These are phyloP conservation scores for Ormosia emarginata DNA, from an alignment of 306 rosid genomes.

Conservation along the genomic window DNA sequence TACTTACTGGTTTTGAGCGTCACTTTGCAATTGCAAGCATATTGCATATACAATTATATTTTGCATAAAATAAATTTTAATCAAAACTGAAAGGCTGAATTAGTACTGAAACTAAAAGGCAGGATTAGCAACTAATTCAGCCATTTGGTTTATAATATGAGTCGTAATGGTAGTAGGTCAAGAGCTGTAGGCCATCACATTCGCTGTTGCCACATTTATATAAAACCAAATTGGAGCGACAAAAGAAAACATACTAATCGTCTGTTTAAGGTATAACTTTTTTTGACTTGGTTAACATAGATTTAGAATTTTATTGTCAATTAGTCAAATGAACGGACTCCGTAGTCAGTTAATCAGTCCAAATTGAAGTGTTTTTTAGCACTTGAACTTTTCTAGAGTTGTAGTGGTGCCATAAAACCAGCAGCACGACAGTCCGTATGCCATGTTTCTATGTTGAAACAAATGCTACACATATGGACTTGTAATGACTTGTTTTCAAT, in stretches of 20 bases:
- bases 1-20: neutral
- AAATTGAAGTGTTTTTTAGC: conserved; percentile 14
- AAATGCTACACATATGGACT: neutral
- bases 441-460: neutral
- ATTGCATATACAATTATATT: neutral
- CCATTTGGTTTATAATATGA: conserved; percentile 26
- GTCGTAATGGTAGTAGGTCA: conserved; percentile 10
- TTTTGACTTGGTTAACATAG: conserved; percentile 25
- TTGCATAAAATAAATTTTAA: neutral
- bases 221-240: conserved; percentile 15
- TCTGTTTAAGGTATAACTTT: conserved; percentile 16
- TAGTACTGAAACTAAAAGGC: too few relatives aligned
- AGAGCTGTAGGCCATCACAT: conserved; percentile 2
- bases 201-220: neutral
- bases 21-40: conserved; percentile 1
- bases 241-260: conserved; percentile 4
- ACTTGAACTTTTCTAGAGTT: neutral
- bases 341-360: conserved; percentile 11
- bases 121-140: conserved; percentile 23
- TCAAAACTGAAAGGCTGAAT: neutral
- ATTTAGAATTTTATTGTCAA: conserved; percentile 5
- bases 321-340: conserved; percentile 21
- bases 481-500: neutral
- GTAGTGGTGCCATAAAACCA: neutral
- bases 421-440: neutral